These are phyloP conservation scores for Trichophyton schoenleinii DNA, from an alignment of 2,329 filamentous ascomycete genomes.

Conservation along the genomic window DNA sequence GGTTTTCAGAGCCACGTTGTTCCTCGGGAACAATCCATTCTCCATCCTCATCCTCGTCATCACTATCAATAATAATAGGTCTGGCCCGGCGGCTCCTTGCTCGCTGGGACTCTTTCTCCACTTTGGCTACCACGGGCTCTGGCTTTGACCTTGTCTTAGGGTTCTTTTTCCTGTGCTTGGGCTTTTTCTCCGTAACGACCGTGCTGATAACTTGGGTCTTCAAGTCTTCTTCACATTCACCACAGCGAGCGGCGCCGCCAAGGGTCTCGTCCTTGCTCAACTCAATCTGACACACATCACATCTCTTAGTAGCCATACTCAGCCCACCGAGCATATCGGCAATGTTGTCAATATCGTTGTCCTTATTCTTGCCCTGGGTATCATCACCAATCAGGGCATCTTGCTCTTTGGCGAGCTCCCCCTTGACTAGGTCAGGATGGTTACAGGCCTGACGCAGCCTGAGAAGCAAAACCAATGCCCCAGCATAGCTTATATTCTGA, in stretches of 20 bases:
- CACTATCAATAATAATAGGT: conserved; percentile 40
- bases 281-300: conserved; percentile 67
- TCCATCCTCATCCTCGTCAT: conserved; percentile 52
- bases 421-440: conserved; percentile 76
- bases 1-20: conserved; percentile 46
- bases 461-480: conserved; percentile 81
- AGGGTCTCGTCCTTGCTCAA: conserved; percentile 46
- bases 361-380: conserved; percentile 39
- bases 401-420: conserved; percentile 74
- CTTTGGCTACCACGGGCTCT: conserved; percentile 20
- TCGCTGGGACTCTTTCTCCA: conserved; percentile 13
- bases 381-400: conserved; percentile 62
- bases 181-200: conserved; percentile 34
- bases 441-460: conserved; percentile 89
- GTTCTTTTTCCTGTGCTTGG: conserved; percentile 27
- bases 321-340: conserved; percentile 78
- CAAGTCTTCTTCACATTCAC: conserved; percentile 63
- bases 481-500: conserved; percentile 74
- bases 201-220: conserved; percentile 40
- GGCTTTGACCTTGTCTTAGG: conserved; percentile 27
- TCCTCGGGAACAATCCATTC: conserved; percentile 68
- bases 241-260: conserved; percentile 48
- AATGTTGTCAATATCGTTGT: conserved; percentile 64
- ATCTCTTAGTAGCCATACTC: conserved; percentile 63
- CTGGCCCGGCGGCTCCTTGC: conserved; percentile 27